Evolutionary conservation across 129 eudicot species (phyloP).

Genomic region (Pittosporum tobira): DNA sequence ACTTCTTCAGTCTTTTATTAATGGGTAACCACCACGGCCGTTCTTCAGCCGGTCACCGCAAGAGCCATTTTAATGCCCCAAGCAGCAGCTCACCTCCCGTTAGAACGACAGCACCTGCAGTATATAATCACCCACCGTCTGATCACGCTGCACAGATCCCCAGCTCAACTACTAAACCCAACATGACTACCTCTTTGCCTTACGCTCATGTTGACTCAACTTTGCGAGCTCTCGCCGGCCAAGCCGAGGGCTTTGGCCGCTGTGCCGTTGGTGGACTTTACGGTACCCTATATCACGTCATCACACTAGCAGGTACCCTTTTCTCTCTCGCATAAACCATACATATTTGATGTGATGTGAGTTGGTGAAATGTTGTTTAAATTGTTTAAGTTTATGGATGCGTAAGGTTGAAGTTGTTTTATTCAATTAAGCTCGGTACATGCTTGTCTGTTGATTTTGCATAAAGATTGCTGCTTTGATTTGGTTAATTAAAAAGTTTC

Average conservation of each 20-base stretch:
- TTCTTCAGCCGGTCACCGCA: too few relatives aligned
- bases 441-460: constrained; percentile 12
- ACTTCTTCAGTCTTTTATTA: not conserved
- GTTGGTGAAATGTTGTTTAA: not conserved
- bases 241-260: constrained; percentile 83
- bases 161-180: too few relatives aligned
- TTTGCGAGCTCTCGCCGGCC: constrained; percentile 61
- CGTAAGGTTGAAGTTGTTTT: too few relatives aligned
- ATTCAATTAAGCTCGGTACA: too few relatives aligned
- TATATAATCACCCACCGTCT: constrained; percentile 11
- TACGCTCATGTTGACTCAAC: constrained; percentile 48
- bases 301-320: constrained; percentile 43
- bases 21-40: too few relatives aligned
- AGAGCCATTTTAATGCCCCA: constrained; percentile 14
- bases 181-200: constrained; percentile 35
- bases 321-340: not conserved
- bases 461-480: not conserved
- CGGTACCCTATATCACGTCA: constrained; percentile 48
- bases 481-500: too few relatives aligned
- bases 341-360: not conserved
- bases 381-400: too few relatives aligned
- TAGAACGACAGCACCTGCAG: not conserved
- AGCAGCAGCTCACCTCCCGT: constrained; percentile 9
- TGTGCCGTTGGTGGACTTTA: constrained; percentile 57
- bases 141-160: constrained; percentile 16